A percentile compares a stretch with the other conserved stretches of the same genome.
phyloP scores from a whole-genome alignment of 352 stramenopile species.

The Globisporangium irregulare region DNA sequence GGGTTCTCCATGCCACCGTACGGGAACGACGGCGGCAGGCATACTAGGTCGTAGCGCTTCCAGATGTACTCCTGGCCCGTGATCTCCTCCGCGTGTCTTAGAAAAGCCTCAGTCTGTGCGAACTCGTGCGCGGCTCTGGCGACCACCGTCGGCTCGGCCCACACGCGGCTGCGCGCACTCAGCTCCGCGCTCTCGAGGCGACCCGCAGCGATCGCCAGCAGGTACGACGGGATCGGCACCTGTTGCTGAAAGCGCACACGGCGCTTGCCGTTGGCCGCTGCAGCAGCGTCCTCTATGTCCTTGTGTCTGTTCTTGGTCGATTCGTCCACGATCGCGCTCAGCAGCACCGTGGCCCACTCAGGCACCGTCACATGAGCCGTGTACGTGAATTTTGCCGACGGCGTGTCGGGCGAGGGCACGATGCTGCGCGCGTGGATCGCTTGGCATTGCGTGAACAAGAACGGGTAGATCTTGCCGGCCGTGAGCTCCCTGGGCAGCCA shows the following conservation, averaged over 20 bases:
- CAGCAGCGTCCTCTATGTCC: neutral
- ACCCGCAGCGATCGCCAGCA: constrained; percentile 93
- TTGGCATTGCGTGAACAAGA: constrained; percentile 93
- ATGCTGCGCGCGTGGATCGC: constrained; percentile 95
- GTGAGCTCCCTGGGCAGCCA: constrained; percentile 94
- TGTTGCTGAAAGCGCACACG: constrained; percentile 52
- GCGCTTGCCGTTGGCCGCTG: constrained; percentile 5
- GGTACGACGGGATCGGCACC: constrained; percentile 94
- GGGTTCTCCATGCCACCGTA: constrained; percentile 79
- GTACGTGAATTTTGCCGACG: constrained; percentile 94
- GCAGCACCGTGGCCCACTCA: constrained; percentile 90
- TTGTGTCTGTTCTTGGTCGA: neutral
- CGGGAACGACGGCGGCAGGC: constrained; percentile 94
- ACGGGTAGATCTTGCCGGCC: constrained; percentile 91
- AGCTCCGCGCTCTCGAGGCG: constrained; percentile 89
- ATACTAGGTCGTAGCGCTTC: constrained; percentile 97
- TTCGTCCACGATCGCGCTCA: constrained; percentile 74
- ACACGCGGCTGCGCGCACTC: constrained; percentile 88
- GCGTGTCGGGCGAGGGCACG: constrained; percentile 94
- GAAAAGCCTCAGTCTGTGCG: constrained; percentile 91
- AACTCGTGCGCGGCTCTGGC: constrained; percentile 93
- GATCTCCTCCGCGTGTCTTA: constrained; percentile 91
- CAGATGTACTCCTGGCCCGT: constrained; percentile 92
- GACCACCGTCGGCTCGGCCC: constrained; percentile 92
- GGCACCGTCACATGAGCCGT: constrained; percentile 88